These are phyloP conservation scores for Brasilioporus rufonigricans DNA, from an alignment of 768 basidiomycete species.

Conservation along the genomic window DNA sequence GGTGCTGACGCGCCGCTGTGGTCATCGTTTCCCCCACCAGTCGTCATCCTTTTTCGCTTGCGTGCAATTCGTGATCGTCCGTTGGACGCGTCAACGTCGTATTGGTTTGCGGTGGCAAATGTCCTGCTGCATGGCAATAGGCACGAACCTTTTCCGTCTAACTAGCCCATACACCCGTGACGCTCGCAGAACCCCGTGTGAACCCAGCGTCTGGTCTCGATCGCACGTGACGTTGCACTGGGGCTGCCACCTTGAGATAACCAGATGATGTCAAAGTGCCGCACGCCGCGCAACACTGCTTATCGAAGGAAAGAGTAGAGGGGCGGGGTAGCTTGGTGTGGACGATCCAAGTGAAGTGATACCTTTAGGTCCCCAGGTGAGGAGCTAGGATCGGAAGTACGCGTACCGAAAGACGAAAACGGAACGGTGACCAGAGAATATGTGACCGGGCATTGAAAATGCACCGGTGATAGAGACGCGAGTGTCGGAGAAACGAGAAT, in stretches of 20 bases:
- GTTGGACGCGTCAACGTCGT: too few species aligned
- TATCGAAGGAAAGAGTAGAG: constrained; percentile 77
- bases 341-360: too few species aligned
- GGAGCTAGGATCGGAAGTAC: too few species aligned
- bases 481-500: constrained; percentile 89
- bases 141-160: too few species aligned
- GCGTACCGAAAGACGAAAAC: too few species aligned
- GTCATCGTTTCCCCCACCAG: too few species aligned
- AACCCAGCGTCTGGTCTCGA: constrained; percentile 72
- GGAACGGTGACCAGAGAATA: constrained; percentile 92
- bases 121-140: too few species aligned
- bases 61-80: too few species aligned
- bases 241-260: constrained; percentile 18
- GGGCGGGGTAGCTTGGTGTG: constrained; percentile 88
- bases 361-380: too few species aligned
- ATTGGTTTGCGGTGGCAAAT: too few species aligned
- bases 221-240: constrained; percentile 22
- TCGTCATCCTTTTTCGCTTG: too few species aligned
- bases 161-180: constrained; percentile 20
- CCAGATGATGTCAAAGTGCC: constrained; percentile 20
- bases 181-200: constrained; percentile 44
- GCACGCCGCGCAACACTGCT: constrained; percentile 46
- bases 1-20: too few species aligned
- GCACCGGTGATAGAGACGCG: constrained; percentile 74
- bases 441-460: constrained; percentile 57